phyloP scores from a whole-genome alignment of 306 rosid species.

The Cucurbita pepo region DNA sequence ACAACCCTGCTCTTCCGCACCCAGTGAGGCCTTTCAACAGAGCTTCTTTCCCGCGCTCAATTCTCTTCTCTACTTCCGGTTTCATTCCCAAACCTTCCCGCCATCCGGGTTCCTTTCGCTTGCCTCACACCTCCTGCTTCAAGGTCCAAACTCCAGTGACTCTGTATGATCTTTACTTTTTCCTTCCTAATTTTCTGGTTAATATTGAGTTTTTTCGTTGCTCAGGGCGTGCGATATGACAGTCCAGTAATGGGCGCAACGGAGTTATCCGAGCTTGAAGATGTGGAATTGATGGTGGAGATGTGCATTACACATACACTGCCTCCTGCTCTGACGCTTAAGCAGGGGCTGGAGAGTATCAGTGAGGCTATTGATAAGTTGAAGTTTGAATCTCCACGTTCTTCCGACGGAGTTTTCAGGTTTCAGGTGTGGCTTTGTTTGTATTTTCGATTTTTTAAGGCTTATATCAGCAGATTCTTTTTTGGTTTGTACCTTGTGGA shows the following conservation, averaged over 20 bases:
- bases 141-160: neutral
- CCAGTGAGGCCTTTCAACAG: neutral
- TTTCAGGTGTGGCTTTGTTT: constrained; percentile 39
- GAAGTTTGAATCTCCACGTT: constrained; percentile 36
- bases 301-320: constrained; percentile 46
- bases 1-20: neutral
- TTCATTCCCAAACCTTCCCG: neutral
- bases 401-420: constrained; percentile 46
- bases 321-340: constrained; percentile 62
- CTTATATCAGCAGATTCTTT: neutral
- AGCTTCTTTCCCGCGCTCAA: neutral
- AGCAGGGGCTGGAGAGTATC: constrained; percentile 48
- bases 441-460: neutral
- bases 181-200: neutral
- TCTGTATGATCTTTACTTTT: neutral
- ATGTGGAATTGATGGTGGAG: constrained; percentile 41
- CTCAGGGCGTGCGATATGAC: constrained; percentile 17
- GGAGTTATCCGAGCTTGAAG: constrained; percentile 13
- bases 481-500: neutral
- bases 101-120: neutral
- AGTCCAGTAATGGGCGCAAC: constrained; percentile 15
- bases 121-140: neutral
- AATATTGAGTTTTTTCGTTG: neutral
- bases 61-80: neutral
- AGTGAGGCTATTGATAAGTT: constrained; percentile 43